phyloP scores from a whole-genome alignment of 768 basidiomycete genomes.

The Amanita inopinata region DNA sequence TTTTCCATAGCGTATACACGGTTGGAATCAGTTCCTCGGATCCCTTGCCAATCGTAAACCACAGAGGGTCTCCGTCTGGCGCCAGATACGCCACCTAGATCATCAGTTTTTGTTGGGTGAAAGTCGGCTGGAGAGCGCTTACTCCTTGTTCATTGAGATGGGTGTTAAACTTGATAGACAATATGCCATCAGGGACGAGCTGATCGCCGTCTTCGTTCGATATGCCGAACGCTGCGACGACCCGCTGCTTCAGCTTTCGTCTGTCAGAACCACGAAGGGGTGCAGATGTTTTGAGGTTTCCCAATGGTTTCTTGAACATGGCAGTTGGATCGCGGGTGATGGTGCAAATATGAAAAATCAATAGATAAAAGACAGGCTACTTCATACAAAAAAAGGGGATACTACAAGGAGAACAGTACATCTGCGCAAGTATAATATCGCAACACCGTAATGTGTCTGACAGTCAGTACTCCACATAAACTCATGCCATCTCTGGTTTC shows the following conservation, averaged over 20 bases:
- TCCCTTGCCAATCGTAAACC: constrained; percentile 68
- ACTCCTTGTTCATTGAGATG: constrained; percentile 61
- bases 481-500: constrained; percentile 25
- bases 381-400: neutral
- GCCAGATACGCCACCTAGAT: constrained; percentile 54
- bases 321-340: neutral
- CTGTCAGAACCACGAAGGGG: constrained; percentile 67
- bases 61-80: constrained; percentile 60
- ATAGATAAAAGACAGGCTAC: neutral
- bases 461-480: neutral
- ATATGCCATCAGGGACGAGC: constrained; percentile 67
- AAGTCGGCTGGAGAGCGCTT: constrained; percentile 15
- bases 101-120: neutral
- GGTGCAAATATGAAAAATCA: neutral
- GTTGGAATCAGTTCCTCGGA: constrained; percentile 67
- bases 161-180: constrained; percentile 57
- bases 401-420: neutral
- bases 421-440: neutral
- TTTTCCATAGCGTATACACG: constrained; percentile 76
- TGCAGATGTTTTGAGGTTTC: constrained; percentile 63
- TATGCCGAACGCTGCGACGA: constrained; percentile 36
- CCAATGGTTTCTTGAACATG: constrained; percentile 77
- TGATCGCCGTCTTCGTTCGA: constrained; percentile 52
- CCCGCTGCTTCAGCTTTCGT: constrained; percentile 57
- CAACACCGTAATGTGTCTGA: neutral